Conservation (phyloP, 139 green algal genomes). For the Limnomonas spitsbergensis region DNA sequence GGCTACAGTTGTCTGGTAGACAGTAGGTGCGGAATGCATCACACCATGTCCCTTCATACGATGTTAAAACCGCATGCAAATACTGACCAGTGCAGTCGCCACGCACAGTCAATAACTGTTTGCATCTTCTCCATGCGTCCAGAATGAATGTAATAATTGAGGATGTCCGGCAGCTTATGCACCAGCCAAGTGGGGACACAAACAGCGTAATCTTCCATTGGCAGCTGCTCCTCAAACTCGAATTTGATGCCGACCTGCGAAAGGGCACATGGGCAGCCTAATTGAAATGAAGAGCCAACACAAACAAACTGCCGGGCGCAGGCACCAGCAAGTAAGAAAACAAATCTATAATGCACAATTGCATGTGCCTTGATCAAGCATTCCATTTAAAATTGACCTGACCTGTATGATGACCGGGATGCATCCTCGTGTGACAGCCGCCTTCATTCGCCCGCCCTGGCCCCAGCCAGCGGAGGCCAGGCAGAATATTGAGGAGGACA, state of each 20-base stretch:
- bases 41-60: no score
- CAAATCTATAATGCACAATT: no score
- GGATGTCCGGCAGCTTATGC: conserved; percentile 20
- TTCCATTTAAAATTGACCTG: no score
- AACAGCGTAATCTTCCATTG: conserved; percentile 18
- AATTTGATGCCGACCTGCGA: conserved; percentile 17
- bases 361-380: no score
- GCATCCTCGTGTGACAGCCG: conserved; percentile 17
- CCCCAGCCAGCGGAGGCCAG: conserved; percentile 18
- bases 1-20: no score
- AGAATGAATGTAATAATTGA: conserved; percentile 1
- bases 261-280: neutral
- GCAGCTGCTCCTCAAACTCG: conserved; percentile 27
- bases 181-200: conserved; percentile 19
- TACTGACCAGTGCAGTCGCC: conserved; percentile 20
- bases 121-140: conserved; percentile 10
- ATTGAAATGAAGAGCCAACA: no score
- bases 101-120: conserved; percentile 15
- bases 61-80: no score
- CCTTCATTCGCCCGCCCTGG: conserved; percentile 19
- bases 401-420: conserved; percentile 21
- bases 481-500: conserved; percentile 14
- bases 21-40: neutral
- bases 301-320: no score
- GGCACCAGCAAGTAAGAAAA: no score